These are phyloP conservation scores for Paspalum notatum DNA, from an alignment of 176 grass and related monocot species.

Conservation along the genomic window DNA sequence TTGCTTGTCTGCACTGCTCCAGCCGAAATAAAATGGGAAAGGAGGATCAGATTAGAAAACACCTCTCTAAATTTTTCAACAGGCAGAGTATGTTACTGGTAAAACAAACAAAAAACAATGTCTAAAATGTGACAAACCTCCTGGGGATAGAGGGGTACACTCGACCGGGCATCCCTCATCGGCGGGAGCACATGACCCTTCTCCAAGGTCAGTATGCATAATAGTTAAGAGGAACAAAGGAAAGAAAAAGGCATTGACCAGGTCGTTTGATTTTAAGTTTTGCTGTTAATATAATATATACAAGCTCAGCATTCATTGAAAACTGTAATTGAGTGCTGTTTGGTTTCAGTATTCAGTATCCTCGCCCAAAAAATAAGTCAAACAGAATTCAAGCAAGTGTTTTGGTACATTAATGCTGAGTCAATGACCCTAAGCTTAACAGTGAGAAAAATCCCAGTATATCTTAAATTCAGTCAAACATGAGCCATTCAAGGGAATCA, in stretches of 20 bases:
- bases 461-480: not conserved
- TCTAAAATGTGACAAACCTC: conserved; percentile 51
- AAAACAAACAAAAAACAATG: not conserved
- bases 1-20: conserved; percentile 78
- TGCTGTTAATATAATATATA: conserved; percentile 10
- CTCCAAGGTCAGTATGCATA: conserved; percentile 67
- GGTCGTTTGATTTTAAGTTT: not conserved
- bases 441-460: not conserved
- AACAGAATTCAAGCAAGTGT: conserved; percentile 10
- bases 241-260: not conserved
- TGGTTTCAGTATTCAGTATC: conserved; percentile 2
- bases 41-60: conserved; percentile 15
- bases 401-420: not conserved
- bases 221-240: conserved; percentile 52
- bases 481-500: not conserved
- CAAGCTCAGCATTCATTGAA: conserved; percentile 30
- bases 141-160: conserved; percentile 57
- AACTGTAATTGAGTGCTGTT: not conserved
- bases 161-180: conserved; percentile 48
- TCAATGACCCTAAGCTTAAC: not conserved
- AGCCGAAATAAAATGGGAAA: conserved; percentile 37
- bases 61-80: conserved; percentile 14
- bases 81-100: not conserved
- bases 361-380: not conserved
- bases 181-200: conserved; percentile 58